Evolutionary conservation across 768 basidiomycete species (phyloP).

Genomic region (Myochromella boudieri): DNA sequence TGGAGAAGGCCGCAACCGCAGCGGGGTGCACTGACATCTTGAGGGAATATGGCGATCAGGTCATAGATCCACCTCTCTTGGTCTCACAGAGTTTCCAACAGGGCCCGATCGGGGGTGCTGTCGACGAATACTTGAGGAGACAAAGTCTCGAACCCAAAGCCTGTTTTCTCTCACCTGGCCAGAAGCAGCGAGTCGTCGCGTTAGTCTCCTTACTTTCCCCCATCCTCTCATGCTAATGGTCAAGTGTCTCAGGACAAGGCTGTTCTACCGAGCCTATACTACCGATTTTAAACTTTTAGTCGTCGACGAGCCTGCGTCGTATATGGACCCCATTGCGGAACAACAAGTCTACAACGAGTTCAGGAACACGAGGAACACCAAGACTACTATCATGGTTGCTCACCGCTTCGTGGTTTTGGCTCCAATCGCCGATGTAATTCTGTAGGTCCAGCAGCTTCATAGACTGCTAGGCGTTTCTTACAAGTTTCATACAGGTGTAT

Average conservation of each 20-base stretch:
- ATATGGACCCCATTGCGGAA: constrained; percentile 2
- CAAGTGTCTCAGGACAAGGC: constrained; percentile 35
- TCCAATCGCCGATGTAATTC: constrained; percentile 2
- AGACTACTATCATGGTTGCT: constrained; percentile 7
- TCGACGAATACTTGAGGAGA: constrained; percentile 27
- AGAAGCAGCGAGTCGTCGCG: constrained; percentile 50
- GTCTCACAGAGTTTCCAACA: constrained; percentile 29
- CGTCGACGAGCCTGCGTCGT: constrained; percentile 3
- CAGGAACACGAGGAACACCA: neutral
- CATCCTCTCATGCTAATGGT: neutral
- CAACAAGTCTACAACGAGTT: neutral
- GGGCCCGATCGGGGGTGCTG: constrained; percentile 24
- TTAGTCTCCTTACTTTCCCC: constrained; percentile 25
- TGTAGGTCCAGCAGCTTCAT: neutral
- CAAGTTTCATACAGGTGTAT: constrained; percentile 3
- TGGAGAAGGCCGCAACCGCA: constrained; percentile 32
- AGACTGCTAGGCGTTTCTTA: too few species aligned
- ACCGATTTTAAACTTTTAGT: constrained; percentile 10
- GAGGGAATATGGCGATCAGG: constrained; percentile 38
- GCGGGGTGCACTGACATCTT: constrained; percentile 42
- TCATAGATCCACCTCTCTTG: constrained; percentile 29
- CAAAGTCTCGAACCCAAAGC: constrained; percentile 27
- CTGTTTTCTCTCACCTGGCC: constrained; percentile 39
- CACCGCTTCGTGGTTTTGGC: constrained; percentile 3
- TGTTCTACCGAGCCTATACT: constrained; percentile 38